Base-by-base conservation (phyloP, 2,329 filamentous ascomycete species). In the Zopfia rhizophila region DNA sequence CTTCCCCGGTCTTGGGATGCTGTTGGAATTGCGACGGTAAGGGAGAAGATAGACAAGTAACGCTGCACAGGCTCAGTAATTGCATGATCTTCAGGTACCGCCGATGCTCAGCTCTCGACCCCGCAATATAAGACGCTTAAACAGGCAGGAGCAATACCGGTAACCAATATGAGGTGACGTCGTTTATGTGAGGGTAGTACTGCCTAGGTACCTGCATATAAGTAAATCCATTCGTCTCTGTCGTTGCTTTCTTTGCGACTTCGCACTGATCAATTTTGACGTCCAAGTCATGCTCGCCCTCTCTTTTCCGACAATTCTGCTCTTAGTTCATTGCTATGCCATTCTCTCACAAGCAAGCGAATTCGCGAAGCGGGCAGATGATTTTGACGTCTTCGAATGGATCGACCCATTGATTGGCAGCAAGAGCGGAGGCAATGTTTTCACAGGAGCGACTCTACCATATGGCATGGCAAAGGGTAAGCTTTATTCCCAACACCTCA, bases 391-490 rank as follows among this genome's bases (percentile, higher is more conserved):
- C 2, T 48, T 75, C 2, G 50, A 66, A 21, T 72, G 66, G 37
- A 51, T 78, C n/a, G 66, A 78, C 45, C 74, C 72, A 7, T 56
- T 78, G 43, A 78, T 78, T 36, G 76, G 76, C 7, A 75, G 68
- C 10, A 59, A 61, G 30, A 70, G 70, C 41, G 75, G 74, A 17
- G 72, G 76, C 2, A 76, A 78, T 69, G 75, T 78, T 21, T 78
- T 78, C 45, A 57, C 73, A 11, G 75, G 75, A 16, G 75, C 76
- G 3, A 76, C 73, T 13, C 48, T 78, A 44, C 75, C 76, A 4
- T 78, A 76, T 44, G 72, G 68, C 10, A 75, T 79, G 73, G 75
- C 73, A 3, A 78, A 78, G 58, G 64, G 64, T 61, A 10, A 36
- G 36, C n/a, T n/a, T n/a, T n/a, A n/a, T n/a, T n/a, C n/a, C n/a